phyloP scores from a whole-genome alignment of 148 eudicot species.

The Chenopodium suecicum region DNA sequence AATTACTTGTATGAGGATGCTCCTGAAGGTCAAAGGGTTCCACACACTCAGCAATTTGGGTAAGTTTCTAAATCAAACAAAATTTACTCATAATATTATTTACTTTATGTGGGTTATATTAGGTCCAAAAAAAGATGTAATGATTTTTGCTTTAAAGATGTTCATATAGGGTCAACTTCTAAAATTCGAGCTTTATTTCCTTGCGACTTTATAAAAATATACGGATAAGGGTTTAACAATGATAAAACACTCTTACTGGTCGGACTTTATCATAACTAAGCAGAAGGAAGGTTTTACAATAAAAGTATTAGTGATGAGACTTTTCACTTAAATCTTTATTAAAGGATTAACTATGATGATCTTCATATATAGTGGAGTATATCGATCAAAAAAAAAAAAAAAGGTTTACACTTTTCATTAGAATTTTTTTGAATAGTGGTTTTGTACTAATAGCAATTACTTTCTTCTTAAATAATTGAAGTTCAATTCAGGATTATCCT shows the following conservation, averaged over 20 bases:
- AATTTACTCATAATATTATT: neutral
- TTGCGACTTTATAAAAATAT: too few relatives aligned
- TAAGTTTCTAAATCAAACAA: constrained; percentile 26
- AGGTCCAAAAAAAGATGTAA: neutral
- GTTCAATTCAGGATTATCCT: too few relatives aligned
- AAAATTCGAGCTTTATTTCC: neutral
- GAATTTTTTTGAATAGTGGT: too few relatives aligned
- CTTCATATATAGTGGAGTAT: too few relatives aligned
- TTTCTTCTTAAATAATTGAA: too few relatives aligned
- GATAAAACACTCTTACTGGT: neutral
- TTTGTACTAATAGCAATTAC: too few relatives aligned
- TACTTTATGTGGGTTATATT: neutral
- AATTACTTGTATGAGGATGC: constrained; percentile 57
- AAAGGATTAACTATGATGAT: neutral
- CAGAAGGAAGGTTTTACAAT: too few relatives aligned
- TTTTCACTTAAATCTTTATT: too few relatives aligned
- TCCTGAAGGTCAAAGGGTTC: constrained; percentile 55
- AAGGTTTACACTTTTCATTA: too few relatives aligned
- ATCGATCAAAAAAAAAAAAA: too few relatives aligned
- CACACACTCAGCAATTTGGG: constrained; percentile 74
- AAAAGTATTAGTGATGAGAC: too few relatives aligned
- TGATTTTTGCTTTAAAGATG: too few relatives aligned
- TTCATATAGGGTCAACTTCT: neutral
- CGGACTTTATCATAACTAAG: neutral
- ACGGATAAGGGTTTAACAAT: neutral